Conservation (phyloP, 495 filamentous ascomycete species). For the Aspergillus homomorphus region DNA sequence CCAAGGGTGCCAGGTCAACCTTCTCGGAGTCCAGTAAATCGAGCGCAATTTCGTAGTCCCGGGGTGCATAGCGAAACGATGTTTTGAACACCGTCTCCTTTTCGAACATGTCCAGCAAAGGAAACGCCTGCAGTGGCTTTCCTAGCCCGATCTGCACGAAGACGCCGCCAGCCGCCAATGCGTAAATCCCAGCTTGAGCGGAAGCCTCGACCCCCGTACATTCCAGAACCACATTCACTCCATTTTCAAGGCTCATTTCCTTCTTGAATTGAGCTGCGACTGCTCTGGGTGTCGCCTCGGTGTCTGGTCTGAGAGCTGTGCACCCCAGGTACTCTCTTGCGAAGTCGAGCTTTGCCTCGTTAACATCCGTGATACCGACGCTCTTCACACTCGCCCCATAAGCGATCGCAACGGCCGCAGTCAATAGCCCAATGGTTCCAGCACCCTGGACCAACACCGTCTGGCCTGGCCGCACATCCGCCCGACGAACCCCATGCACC, state of each 20-base stretch:
- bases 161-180: conserved; percentile 65
- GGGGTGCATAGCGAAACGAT: conserved; percentile 76
- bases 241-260: conserved; percentile 31
- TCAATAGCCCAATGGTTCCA: conserved; percentile 79
- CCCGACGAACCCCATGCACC: conserved; percentile 73
- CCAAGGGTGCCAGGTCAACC: conserved; percentile 67
- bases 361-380: conserved; percentile 74
- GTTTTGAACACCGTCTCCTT: conserved; percentile 82
- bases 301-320: too few species aligned
- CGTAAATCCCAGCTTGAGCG: conserved; percentile 71
- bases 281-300: background rate
- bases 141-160: conserved; percentile 89
- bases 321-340: conserved; percentile 56
- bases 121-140: conserved; percentile 69
- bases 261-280: conserved; percentile 22
- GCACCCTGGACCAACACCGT: conserved; percentile 79
- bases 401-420: conserved; percentile 69
- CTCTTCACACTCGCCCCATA: conserved; percentile 74
- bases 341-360: conserved; percentile 65
- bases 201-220: conserved; percentile 76
- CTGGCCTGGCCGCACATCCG: conserved; percentile 64
- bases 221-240: conserved; percentile 79
- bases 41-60: conserved; percentile 76
- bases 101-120: conserved; percentile 72
- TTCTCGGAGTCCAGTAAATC: conserved; percentile 60